These are phyloP conservation scores for Rhodotorula sp. DNA, from an alignment of 1,284 basidiomycete genomes.

Conservation along the genomic window DNA sequence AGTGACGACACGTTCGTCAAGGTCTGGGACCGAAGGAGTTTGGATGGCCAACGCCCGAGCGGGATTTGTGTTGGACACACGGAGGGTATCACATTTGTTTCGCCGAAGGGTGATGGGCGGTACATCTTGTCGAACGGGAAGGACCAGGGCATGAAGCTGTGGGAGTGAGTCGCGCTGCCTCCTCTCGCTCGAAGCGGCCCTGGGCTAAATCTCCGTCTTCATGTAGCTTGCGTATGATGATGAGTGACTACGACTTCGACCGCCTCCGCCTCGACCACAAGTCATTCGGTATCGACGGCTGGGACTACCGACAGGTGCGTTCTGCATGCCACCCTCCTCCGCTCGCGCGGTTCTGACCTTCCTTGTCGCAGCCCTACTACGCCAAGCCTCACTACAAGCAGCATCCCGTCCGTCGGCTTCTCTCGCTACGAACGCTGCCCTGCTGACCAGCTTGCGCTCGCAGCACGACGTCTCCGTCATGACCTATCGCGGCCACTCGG, in stretches of 20 bases:
- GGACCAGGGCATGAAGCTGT: slow-evolving; percentile 86
- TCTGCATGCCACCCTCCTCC: not conserved
- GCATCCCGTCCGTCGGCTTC: slow-evolving; percentile 7
- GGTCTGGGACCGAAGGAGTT: slow-evolving; percentile 92
- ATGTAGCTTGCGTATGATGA: slow-evolving; percentile 74
- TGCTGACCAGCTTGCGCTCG: not conserved
- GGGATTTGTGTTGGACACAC: slow-evolving; percentile 93
- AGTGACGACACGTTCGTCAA: slow-evolving; percentile 93
- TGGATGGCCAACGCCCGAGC: slow-evolving; percentile 70
- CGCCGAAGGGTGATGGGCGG: slow-evolving; percentile 70
- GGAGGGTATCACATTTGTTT: slow-evolving; percentile 71
- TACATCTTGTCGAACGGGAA: slow-evolving; percentile 98
- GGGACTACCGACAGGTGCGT: slow-evolving; percentile 14
- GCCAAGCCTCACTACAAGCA: slow-evolving; percentile 12
- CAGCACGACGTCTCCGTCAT: slow-evolving; percentile 91
- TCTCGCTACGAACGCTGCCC: not conserved
- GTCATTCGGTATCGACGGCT: slow-evolving; percentile 28
- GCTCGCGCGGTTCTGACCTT: too few relatives aligned
- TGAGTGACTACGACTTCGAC: slow-evolving; percentile 67
- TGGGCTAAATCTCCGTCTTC: too few relatives aligned
- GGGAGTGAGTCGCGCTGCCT: slow-evolving; percentile 59
- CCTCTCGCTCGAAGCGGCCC: not conserved
- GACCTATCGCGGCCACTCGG: slow-evolving; percentile 89
- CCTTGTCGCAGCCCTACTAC: not conserved
- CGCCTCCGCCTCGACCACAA: slow-evolving; percentile 39